phyloP scores from a whole-genome alignment of 257 asterid species.

The Lycium barbarum region DNA sequence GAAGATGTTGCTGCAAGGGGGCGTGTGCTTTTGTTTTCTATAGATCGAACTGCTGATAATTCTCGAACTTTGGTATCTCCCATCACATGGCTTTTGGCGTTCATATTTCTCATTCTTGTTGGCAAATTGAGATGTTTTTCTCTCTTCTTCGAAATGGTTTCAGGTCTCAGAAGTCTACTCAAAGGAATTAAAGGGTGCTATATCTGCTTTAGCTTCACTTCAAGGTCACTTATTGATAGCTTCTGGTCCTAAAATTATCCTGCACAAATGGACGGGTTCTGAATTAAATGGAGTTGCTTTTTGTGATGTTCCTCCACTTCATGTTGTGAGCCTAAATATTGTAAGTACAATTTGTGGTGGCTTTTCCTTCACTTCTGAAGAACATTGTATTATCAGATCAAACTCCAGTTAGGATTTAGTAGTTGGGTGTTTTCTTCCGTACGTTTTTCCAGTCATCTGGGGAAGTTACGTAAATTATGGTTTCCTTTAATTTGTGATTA shows the following conservation, averaged over 20 bases:
- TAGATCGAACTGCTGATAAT: conserved; percentile 73
- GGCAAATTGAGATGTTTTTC: conserved; percentile 34
- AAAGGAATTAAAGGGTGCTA: conserved; percentile 98
- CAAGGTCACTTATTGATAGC: conserved; percentile 94
- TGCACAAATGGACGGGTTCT: conserved; percentile 97
- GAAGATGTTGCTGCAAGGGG: conserved; percentile 99
- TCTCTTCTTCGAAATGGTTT: conserved; percentile 37
- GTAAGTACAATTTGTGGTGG: conserved; percentile 50
- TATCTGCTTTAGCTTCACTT: conserved; percentile 96
- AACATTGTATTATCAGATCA: neutral
- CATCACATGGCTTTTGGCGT: conserved; percentile 24
- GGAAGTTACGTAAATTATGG: neutral
- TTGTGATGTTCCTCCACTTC: conserved; percentile 92
- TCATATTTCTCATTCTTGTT: conserved; percentile 8
- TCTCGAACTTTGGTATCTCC: conserved; percentile 63
- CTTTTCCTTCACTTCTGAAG: neutral
- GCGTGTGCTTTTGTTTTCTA: conserved; percentile 80
- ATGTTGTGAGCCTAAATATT: conserved; percentile 96
- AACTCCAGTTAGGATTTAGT: conserved; percentile 9
- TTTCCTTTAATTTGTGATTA: neutral
- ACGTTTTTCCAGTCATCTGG: neutral
- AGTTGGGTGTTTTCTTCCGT: neutral
- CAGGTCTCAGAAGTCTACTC: conserved; percentile 90
- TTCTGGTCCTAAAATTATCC: conserved; percentile 91
- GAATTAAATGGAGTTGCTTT: conserved; percentile 92